Evolutionary conservation across 805 yeast genomes (phyloP).

Genomic region (Candida krabiensis): DNA sequence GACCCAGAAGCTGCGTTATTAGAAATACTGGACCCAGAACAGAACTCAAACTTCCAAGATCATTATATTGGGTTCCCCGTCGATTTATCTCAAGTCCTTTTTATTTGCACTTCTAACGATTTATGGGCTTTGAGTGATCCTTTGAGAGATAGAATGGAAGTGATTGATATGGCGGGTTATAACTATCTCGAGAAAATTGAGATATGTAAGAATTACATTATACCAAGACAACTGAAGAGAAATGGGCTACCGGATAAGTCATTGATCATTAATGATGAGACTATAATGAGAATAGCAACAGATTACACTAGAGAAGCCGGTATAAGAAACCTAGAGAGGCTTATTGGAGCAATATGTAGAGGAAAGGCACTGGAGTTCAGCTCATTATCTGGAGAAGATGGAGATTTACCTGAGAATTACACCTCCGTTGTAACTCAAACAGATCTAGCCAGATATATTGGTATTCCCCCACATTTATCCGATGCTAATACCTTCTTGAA

Average conservation of each 20-base stretch:
- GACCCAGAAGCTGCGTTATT: constrained; percentile 89
- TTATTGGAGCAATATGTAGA: constrained; percentile 74
- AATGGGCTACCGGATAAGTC: constrained; percentile 57
- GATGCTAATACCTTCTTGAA: constrained; percentile 39
- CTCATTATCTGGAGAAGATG: constrained; percentile 30
- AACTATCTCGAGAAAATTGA: constrained; percentile 73
- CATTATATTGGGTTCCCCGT: constrained; percentile 85
- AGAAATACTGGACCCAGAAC: constrained; percentile 91
- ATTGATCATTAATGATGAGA: constrained; percentile 49
- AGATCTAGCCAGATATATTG: constrained; percentile 71
- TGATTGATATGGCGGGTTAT: constrained; percentile 75
- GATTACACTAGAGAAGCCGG: constrained; percentile 85
- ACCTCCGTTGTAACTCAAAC: constrained; percentile 42
- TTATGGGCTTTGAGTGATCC: constrained; percentile 72
- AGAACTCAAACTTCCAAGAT: constrained; percentile 72
- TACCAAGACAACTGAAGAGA: constrained; percentile 72
- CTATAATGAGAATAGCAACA: constrained; percentile 60
- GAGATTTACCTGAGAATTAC: constrained; percentile 29
- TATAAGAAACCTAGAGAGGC: constrained; percentile 75
- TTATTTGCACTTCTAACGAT: constrained; percentile 85
- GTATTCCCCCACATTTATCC: constrained; percentile 44
- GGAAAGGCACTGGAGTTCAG: constrained; percentile 76
- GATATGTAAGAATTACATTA: constrained; percentile 64
- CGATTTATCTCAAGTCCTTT: constrained; percentile 76
- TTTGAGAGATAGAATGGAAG: constrained; percentile 79